Conservation (phyloP, 1,139 yeast genomes). For the Arxiozyma telluris region DNA sequence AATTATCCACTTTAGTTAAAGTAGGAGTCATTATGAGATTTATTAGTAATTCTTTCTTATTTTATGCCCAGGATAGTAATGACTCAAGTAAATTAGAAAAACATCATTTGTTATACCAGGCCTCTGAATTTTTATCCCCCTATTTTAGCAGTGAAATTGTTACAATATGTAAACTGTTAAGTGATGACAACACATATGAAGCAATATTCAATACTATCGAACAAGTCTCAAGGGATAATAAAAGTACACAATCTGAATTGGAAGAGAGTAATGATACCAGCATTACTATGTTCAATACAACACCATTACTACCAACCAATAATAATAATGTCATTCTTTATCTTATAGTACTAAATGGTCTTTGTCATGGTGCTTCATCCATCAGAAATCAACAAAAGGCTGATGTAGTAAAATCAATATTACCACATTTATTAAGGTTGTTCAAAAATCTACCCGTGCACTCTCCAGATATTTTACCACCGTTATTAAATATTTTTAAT, state of each 20-base stretch:
- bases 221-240: constrained; percentile 4
- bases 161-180: constrained; percentile 22
- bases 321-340: constrained; percentile 21
- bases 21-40: constrained; percentile 34
- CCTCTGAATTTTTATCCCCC: constrained; percentile 27
- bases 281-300: constrained; percentile 4
- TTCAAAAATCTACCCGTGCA: constrained; percentile 21
- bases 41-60: constrained; percentile 31
- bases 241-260: constrained; percentile 8
- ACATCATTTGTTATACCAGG: constrained; percentile 21
- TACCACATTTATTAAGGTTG: constrained; percentile 21
- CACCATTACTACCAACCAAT: constrained; percentile 20
- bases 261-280: constrained; percentile 5
- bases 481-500: constrained; percentile 20
- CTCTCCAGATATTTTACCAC: constrained; percentile 18
- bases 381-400: constrained; percentile 18
- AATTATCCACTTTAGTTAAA: constrained; percentile 33
- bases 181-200: constrained; percentile 18
- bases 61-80: constrained; percentile 16
- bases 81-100: constrained; percentile 7
- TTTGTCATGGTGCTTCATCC: constrained; percentile 27
- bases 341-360: constrained; percentile 24
- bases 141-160: constrained; percentile 19
- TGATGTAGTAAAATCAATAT: constrained; percentile 13
- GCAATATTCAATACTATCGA: constrained; percentile 6